Percentiles rank a stretch among this genome's conserved stretches.
These are phyloP conservation scores for Quillaja saponaria DNA, from an alignment of 306 rosid genomes.

Conservation along the genomic window DNA sequence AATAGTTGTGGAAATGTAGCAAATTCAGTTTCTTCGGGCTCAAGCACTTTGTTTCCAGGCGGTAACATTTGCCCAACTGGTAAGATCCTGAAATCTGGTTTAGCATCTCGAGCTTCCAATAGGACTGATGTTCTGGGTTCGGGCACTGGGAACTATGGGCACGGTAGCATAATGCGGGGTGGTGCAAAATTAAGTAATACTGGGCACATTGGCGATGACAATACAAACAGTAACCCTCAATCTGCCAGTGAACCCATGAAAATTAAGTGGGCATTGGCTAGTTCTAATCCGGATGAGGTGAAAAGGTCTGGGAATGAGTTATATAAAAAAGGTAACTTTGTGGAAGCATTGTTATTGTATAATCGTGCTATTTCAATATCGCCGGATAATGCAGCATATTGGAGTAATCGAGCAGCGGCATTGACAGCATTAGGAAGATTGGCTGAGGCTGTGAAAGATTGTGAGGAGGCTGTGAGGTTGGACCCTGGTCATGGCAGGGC, in stretches of 20 bases:
- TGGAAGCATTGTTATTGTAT: slow-evolving; percentile 79
- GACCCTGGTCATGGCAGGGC: slow-evolving; percentile 75
- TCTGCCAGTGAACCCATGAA: slow-evolving; percentile 28
- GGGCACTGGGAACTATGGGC: slow-evolving; percentile 82
- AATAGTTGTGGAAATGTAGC: slow-evolving; percentile 32
- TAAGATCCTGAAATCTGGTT: slow-evolving; percentile 52
- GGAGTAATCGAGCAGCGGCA: slow-evolving; percentile 86
- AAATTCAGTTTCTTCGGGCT: slow-evolving; percentile 34
- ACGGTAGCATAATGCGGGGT: slow-evolving; percentile 78
- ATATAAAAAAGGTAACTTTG: slow-evolving; percentile 56
- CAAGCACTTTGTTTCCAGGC: slow-evolving; percentile 47
- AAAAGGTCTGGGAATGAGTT: slow-evolving; percentile 69
- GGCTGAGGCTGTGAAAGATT: slow-evolving; percentile 72
- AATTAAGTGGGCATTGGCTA: slow-evolving; percentile 41
- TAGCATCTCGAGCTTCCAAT: slow-evolving; percentile 43
- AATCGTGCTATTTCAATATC: slow-evolving; percentile 68
- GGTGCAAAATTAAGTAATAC: slow-evolving; percentile 37
- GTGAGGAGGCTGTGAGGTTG: slow-evolving; percentile 83
- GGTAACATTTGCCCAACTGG: slow-evolving; percentile 82
- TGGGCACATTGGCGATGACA: slow-evolving; percentile 28
- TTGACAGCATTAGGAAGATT: slow-evolving; percentile 78
- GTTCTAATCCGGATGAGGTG: slow-evolving; percentile 76
- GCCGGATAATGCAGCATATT: slow-evolving; percentile 72
- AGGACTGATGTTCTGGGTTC: slow-evolving; percentile 73
- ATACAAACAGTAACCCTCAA: slow-evolving; percentile 28